Base-by-base conservation (phyloP, 768 basidiomycete genomes). In the Mycena metata region DNA sequence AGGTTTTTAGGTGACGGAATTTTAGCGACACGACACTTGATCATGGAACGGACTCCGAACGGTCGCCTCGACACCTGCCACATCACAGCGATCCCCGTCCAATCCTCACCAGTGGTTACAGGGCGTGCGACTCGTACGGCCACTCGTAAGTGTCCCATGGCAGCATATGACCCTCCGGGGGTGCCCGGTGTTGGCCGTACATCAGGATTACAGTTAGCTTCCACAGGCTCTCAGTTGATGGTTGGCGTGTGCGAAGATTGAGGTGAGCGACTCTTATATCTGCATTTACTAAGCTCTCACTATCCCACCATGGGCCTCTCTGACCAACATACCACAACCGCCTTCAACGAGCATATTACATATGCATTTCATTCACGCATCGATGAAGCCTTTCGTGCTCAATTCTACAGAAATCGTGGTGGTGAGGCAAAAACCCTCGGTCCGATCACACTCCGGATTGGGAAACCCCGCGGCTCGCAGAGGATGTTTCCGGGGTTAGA, bases 71-170 rank as follows among this genome's bases (percentile, higher is more conserved):
- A n/a, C n/a, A n/a, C n/a, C n/a, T n/a, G n/a, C 46, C 46, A 47
- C 46, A 47, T 47, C 46, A 47, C 46, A 23, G 46, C 46, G 46
- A 47, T 47, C 46, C 46, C 46, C 46, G 24, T 21, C 43, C 43
- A 45, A 45, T 45, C 46, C 43, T 23, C 46, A 47, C 46, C 46
- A 47, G 24, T 47, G n/a, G 46, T 47, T 47, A 45, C 43, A 45
- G 43, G 43, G n/a, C n/a, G n/a, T n/a, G n/a, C n/a, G n/a, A n/a
- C n/a, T 45, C 9, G 43, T 45, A 45, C 43, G 43, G 43, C 43
- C 15, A 45, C 43, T 45, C 43, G 43, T 45, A 10, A 45, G 46
- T 47, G 46, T 23, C 46, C 46, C 46, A 47, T 47, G 46, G 24
- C 46, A 23, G 43, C 43, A 45, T 45, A 45, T 45, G 43, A 17